Conservation (phyloP, 805 yeast genomes). For the Wickerhamiella azyma region DNA sequence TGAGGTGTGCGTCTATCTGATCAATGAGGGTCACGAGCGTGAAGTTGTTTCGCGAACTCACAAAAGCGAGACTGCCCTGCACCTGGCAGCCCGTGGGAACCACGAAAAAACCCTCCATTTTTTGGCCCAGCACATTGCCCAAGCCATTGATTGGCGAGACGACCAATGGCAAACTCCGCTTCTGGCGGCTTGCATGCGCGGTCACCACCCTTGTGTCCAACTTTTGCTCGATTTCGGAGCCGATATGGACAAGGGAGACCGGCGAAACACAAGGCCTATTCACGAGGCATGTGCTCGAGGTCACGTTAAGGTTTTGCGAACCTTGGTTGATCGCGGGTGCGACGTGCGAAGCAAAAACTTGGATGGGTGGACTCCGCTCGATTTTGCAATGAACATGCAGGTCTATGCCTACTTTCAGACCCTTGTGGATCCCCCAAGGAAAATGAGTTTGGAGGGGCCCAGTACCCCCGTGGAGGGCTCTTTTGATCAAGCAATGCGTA, state of each 20-base stretch:
- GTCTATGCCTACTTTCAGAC: conserved; percentile 32
- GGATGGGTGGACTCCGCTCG: conserved; percentile 53
- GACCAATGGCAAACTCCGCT: conserved; percentile 29
- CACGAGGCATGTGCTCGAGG: conserved; percentile 73
- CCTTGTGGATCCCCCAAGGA: conserved; percentile 4
- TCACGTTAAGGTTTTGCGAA: conserved; percentile 39
- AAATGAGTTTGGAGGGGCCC: neutral
- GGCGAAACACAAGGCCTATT: conserved; percentile 65
- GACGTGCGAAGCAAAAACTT: conserved; percentile 37
- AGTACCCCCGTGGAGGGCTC: neutral
- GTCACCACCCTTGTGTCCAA: conserved; percentile 49
- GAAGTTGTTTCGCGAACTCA: conserved; percentile 38
- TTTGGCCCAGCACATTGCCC: conserved; percentile 50
- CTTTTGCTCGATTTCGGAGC: conserved; percentile 64
- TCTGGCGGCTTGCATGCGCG: conserved; percentile 51
- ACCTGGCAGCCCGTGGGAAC: conserved; percentile 48
- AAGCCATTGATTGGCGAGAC: conserved; percentile 50
- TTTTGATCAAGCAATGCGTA: neutral
- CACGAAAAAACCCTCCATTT: conserved; percentile 63
- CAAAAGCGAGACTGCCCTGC: conserved; percentile 52
- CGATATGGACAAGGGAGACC: conserved; percentile 56
- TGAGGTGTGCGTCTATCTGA: conserved; percentile 43
- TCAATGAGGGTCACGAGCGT: conserved; percentile 43
- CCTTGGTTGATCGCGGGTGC: conserved; percentile 38
- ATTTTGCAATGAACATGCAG: conserved; percentile 42